These are phyloP conservation scores for Trametes sanguinea DNA, from an alignment of 768 basidiomycete species.

Conservation along the genomic window DNA sequence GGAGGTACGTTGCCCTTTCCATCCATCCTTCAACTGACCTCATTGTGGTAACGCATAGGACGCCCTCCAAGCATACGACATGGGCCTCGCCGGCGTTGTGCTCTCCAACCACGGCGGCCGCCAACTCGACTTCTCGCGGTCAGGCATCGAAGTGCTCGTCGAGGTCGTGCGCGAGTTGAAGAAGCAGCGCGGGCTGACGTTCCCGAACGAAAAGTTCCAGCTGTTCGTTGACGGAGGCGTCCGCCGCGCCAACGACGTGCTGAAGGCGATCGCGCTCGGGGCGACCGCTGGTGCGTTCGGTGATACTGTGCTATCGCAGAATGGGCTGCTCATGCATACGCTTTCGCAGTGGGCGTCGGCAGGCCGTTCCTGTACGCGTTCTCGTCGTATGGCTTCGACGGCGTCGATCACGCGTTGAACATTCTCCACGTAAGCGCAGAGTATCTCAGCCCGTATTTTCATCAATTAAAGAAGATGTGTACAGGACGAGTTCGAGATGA, in stretches of 20 bases:
- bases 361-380: constrained; percentile 88
- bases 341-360: constrained; percentile 67
- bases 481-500: constrained; percentile 98
- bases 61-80: constrained; percentile 53
- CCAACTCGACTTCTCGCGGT: constrained; percentile 52
- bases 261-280: constrained; percentile 86
- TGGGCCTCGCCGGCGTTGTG: constrained; percentile 49
- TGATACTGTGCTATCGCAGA: neutral
- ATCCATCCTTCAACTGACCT: too few relatives aligned
- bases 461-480: neutral
- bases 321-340: neutral
- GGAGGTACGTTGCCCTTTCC: constrained; percentile 39
- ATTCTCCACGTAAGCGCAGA: constrained; percentile 62
- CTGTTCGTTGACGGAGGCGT: constrained; percentile 96
- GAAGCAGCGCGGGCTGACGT: constrained; percentile 61
- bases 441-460: neutral
- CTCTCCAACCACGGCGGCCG: constrained; percentile 63
- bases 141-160: constrained; percentile 52
- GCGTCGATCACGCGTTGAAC: constrained; percentile 80
- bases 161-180: constrained; percentile 71
- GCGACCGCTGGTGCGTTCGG: constrained; percentile 71
- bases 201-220: constrained; percentile 81
- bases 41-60: constrained; percentile 33
- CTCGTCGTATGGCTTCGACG: constrained; percentile 85
- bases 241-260: constrained; percentile 82